Conservation (phyloP, 345 rosid genomes). For the Populus ilicifolia region DNA sequence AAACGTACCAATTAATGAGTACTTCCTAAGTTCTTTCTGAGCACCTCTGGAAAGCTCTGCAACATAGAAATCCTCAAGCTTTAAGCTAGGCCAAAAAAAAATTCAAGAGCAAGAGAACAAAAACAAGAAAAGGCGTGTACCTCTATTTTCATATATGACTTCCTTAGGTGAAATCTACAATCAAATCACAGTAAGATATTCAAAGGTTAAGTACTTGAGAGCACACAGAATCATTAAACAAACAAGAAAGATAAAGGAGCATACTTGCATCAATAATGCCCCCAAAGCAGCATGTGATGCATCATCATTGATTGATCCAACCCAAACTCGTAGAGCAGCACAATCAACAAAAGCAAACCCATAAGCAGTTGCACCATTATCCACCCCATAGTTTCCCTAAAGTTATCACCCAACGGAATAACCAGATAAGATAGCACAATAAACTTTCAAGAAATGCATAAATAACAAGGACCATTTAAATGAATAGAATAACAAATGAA, state of each 20-base stretch:
- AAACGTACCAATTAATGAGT: constrained; percentile 58
- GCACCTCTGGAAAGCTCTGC: constrained; percentile 86
- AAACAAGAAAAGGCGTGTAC: constrained; percentile 29
- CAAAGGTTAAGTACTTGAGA: constrained; percentile 13
- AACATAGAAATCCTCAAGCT: constrained; percentile 20
- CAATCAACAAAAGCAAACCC: constrained; percentile 98
- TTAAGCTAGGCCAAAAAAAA: background rate
- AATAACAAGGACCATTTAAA: background rate
- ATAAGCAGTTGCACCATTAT: constrained; percentile 47
- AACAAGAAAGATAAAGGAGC: constrained; percentile 18
- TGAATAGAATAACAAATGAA: background rate
- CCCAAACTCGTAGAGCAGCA: constrained; percentile 86
- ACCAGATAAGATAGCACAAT: constrained; percentile 3
- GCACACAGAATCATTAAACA: background rate
- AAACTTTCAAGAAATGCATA: constrained; percentile 7
- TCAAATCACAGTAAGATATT: constrained; percentile 13
- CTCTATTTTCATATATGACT: constrained; percentile 73
- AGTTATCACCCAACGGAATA: constrained; percentile 13
- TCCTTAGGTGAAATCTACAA: constrained; percentile 88
- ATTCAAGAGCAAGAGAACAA: background rate
- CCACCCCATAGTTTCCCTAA: constrained; percentile 47
- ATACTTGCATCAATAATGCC: constrained; percentile 89
- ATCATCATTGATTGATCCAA: constrained; percentile 74
- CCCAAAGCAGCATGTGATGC: constrained; percentile 79
- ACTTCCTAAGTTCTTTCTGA: constrained; percentile 73